Percentiles rank a stretch among this genome's conserved stretches.
These are phyloP conservation scores for Annulohypoxylon truncatum DNA, from an alignment of 2,329 filamentous ascomycete species.

Conservation along the genomic window DNA sequence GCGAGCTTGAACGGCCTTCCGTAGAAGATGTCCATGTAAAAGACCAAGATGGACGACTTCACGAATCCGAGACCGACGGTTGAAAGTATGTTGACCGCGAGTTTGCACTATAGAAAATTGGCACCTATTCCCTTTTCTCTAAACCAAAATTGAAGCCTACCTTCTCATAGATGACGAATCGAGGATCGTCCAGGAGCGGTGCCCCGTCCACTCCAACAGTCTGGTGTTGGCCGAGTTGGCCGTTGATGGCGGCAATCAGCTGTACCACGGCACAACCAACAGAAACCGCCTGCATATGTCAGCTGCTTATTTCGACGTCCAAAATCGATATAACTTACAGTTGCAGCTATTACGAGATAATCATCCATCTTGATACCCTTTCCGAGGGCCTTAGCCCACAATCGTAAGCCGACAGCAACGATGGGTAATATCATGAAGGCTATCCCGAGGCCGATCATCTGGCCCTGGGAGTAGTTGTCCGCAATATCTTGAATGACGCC, in stretches of 20 bases:
- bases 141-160: slow-evolving; percentile 19
- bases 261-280: slow-evolving; percentile 32
- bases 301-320: neutral
- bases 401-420: slow-evolving; percentile 27
- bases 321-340: neutral
- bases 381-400: slow-evolving; percentile 36
- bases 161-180: slow-evolving; percentile 40
- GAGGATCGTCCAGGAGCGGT: slow-evolving; percentile 38
- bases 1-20: slow-evolving; percentile 30
- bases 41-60: slow-evolving; percentile 38
- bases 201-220: slow-evolving; percentile 26
- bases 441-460: slow-evolving; percentile 38
- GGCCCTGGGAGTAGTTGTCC: slow-evolving; percentile 31
- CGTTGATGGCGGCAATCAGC: slow-evolving; percentile 36
- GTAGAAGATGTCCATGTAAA: slow-evolving; percentile 43
- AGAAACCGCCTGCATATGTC: slow-evolving; percentile 19
- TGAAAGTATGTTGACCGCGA: slow-evolving; percentile 39
- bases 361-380: slow-evolving; percentile 30
- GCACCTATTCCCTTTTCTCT: neutral
- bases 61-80: slow-evolving; percentile 39
- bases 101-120: slow-evolving; percentile 35
- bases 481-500: slow-evolving; percentile 20
- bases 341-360: slow-evolving; percentile 26
- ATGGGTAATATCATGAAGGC: slow-evolving; percentile 36
- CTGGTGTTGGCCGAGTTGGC: slow-evolving; percentile 40